These are phyloP conservation scores for Singerocomus rubriflavus DNA, from an alignment of 1,284 basidiomycete genomes.

Conservation along the genomic window DNA sequence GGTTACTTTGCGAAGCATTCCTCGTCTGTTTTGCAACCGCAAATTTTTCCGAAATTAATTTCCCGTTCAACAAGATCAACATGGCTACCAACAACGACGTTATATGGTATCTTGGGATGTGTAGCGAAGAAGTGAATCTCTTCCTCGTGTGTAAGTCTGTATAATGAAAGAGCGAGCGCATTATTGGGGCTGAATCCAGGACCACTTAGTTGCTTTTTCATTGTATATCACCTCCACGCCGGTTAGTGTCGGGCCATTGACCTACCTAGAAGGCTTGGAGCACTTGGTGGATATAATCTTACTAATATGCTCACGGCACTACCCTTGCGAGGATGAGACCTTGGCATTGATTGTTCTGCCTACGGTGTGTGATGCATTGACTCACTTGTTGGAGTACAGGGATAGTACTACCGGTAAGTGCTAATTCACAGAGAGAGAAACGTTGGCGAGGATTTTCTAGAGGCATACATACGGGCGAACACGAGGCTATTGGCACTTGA, in stretches of 20 bases:
- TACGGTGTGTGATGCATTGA: slow-evolving; percentile 48
- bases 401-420: slow-evolving; percentile 36
- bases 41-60: slow-evolving; percentile 10
- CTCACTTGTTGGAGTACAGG: slow-evolving; percentile 34
- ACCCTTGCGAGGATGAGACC: slow-evolving; percentile 43
- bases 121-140: slow-evolving; percentile 12
- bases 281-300: slow-evolving; percentile 49
- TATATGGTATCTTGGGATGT: slow-evolving; percentile 27
- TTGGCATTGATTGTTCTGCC: slow-evolving; percentile 49
- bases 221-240: slow-evolving; percentile 39
- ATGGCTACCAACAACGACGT: slow-evolving; percentile 15
- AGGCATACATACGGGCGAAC: slow-evolving; percentile 34
- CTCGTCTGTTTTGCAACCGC: slow-evolving; percentile 26
- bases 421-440: no score
- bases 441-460: slow-evolving; percentile 10
- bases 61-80: slow-evolving; percentile 4
- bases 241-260: slow-evolving; percentile 34
- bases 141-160: slow-evolving; percentile 25
- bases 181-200: slow-evolving; percentile 8
- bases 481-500: slow-evolving; percentile 49
- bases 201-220: slow-evolving; percentile 47
- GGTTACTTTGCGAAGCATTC: slow-evolving; percentile 22
- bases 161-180: not conserved
- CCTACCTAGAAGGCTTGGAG: slow-evolving; percentile 51
- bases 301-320: slow-evolving; percentile 43